Conservation (phyloP, 768 basidiomycete species). For the Mrakia blollopis region DNA sequence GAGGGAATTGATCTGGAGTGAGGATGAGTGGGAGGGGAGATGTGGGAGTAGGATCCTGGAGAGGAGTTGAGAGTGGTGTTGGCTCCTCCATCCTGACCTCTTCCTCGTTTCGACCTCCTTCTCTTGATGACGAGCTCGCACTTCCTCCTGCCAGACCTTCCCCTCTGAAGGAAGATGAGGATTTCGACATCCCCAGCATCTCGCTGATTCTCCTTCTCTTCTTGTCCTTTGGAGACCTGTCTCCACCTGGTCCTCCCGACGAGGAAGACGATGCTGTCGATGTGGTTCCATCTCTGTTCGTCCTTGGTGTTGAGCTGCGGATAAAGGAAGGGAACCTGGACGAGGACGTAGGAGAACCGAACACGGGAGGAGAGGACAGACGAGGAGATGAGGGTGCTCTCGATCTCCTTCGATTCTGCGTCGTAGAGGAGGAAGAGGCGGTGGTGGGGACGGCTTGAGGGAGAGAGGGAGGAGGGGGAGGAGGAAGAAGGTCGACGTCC, state of each 20-base stretch:
- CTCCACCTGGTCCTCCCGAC: neutral
- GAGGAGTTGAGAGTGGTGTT: neutral
- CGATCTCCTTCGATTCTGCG: neutral
- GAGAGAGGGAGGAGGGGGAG: neutral
- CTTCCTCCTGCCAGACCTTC: neutral
- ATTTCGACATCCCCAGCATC: neutral
- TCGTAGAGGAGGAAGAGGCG: too few relatives aligned
- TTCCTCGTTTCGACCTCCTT: too few relatives aligned
- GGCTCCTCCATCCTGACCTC: too few relatives aligned
- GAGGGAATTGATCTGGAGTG: neutral
- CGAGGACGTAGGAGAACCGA: neutral
- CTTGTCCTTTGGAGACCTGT: neutral
- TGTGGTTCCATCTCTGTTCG: neutral
- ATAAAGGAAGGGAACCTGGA: neutral
- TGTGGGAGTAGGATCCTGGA: neutral
- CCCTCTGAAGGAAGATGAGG: too few relatives aligned
- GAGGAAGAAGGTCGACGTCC: neutral
- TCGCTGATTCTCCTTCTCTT: slow-evolving; percentile 14
- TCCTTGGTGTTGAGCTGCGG: neutral
- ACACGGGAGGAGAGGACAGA: neutral
- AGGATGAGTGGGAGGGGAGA: neutral
- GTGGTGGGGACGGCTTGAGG: neutral
- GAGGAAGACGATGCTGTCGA: neutral
- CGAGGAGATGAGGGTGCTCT: slow-evolving; percentile 8
- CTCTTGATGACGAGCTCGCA: too few relatives aligned